Evolutionary conservation across 2,329 filamentous ascomycete species (phyloP), one percentile per base, ranked within the genome.

Genomic region (Talaromyces albobiverticillius): DNA sequence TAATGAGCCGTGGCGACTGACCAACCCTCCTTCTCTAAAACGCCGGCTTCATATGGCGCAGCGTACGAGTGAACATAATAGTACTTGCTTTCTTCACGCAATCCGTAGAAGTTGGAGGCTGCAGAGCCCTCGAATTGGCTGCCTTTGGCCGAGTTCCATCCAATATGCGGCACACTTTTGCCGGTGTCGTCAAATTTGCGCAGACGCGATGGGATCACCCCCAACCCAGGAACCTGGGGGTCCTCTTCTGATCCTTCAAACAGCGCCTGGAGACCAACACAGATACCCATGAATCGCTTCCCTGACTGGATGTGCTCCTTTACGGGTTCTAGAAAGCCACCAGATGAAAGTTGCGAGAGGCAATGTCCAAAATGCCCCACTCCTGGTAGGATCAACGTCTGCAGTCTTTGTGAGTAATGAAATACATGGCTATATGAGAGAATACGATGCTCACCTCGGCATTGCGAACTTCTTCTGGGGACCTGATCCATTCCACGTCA

Each of bases 31-130:
- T 79, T 78, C 72, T 96, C 91, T 11, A 96, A 79, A 60, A 87
- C 80, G 32, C 88, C 89, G 43, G 82, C 73, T 50, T 75, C 74
- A 70, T 96, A 96, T 3, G 87, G 87, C 23, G 85, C 86, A 55
- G 91, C 92, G 74, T 94, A 99, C 2, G 90, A 92, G 79, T 99
- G 94, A 54, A 99, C 93, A 68, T 99, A 99, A 76, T 99, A 99
- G 79, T 99, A 99, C 73, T 97, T 99, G 67, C 89, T 95, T 51
- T 81, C 80, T 0, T 89, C 86, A 25, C 82, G 79, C 51, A 99
- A 75, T 54, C 88, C 91, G 71, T 93, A 96, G 55, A 97, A 82
- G 61, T 79, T 82, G 59, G 82, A 74, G 16, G 74, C 67, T 57
- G 62, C 67, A 9, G 68, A 70, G 55, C 67, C 72, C 58, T 52